Evolutionary conservation across 2,329 filamentous ascomycete genomes (phyloP).

Genomic region (Penicillium sp.): DNA sequence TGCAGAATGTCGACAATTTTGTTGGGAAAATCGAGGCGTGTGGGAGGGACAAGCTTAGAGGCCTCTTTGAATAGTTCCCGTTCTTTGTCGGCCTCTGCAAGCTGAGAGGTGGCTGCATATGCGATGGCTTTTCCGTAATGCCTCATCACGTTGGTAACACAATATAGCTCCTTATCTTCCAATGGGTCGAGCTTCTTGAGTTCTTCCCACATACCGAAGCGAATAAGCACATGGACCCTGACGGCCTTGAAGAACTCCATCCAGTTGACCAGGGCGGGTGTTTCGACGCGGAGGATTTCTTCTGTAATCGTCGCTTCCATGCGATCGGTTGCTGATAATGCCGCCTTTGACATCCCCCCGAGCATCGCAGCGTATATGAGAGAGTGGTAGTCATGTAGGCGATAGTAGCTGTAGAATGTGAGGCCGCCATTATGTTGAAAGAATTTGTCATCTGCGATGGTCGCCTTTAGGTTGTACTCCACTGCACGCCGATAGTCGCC

Average conservation of each 20-base stretch:
- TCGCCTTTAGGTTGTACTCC: conserved; percentile 66
- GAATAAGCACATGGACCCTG: conserved; percentile 67
- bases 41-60: conserved; percentile 54
- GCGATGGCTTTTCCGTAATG: conserved; percentile 71
- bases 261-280: conserved; percentile 77
- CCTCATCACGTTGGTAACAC: conserved; percentile 66
- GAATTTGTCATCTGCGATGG: conserved; percentile 68
- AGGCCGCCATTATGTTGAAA: conserved; percentile 57
- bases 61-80: conserved; percentile 56
- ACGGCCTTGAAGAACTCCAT: conserved; percentile 70
- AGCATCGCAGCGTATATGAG: conserved; percentile 77
- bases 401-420: conserved; percentile 76
- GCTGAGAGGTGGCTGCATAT: conserved; percentile 57
- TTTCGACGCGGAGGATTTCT: conserved; percentile 62
- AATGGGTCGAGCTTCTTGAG: conserved; percentile 61
- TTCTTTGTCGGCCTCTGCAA: conserved; percentile 57
- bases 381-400: conserved; percentile 73
- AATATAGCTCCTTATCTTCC: conserved; percentile 62
- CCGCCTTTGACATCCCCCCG: conserved; percentile 62
- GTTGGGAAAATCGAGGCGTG: conserved; percentile 69
- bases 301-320: conserved; percentile 66
- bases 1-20: conserved; percentile 62
- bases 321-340: conserved; percentile 59
- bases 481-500: conserved; percentile 72
- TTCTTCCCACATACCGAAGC: conserved; percentile 72